Conservation (phyloP, 1,284 basidiomycete genomes). For the Leucoagaricus sp. region DNA sequence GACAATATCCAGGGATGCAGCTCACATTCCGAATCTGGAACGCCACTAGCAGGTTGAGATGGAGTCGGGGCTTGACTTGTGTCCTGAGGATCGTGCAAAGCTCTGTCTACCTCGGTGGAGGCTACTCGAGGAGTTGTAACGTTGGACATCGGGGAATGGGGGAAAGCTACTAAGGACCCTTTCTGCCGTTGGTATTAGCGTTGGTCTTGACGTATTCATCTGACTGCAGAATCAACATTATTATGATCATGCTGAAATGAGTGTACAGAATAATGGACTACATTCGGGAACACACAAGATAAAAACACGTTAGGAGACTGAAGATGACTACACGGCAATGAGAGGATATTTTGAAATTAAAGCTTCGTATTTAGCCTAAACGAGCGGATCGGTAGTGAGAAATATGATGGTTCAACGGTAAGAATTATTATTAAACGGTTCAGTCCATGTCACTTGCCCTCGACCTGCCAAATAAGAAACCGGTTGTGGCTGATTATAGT, state of each 20-base stretch:
- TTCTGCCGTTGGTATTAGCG: neutral
- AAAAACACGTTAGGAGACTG: too few relatives aligned
- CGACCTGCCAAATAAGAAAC: neutral
- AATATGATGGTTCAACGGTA: neutral
- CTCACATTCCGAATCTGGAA: slow-evolving; percentile 31
- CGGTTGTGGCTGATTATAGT: neutral
- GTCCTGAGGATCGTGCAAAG: neutral
- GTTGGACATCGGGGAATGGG: neutral
- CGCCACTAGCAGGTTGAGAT: neutral
- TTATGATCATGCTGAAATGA: slow-evolving; percentile 4
- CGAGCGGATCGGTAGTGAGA: too few relatives aligned
- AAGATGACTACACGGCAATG: too few relatives aligned
- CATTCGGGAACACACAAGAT: too few relatives aligned
- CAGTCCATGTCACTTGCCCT: slow-evolving; percentile 1
- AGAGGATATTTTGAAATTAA: too few relatives aligned
- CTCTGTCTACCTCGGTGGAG: neutral
- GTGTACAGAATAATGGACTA: neutral
- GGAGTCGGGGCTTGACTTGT: neutral
- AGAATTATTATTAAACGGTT: neutral
- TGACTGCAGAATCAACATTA: neutral
- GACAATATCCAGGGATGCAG: neutral
- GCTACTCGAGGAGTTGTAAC: neutral
- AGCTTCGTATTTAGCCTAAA: too few relatives aligned
- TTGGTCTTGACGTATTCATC: neutral
- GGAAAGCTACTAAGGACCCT: neutral